Percentiles rank a stretch among this genome's conserved stretches.
Evolutionary conservation across 345 rosid genomes (phyloP).

Genomic region (Rubroshorea leprosula): DNA sequence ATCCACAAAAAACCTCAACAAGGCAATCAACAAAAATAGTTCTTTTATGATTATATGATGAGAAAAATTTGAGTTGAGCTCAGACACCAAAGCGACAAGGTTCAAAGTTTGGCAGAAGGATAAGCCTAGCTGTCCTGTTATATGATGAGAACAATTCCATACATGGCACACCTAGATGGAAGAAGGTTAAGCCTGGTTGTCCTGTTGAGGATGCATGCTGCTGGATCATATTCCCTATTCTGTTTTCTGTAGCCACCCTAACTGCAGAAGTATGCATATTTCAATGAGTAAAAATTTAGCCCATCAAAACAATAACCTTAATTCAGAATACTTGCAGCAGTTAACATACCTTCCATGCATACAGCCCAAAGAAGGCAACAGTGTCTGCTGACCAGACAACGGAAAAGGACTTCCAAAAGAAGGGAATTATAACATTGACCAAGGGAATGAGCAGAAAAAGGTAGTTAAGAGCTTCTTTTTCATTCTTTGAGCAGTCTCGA

Average conservation of each 20-base stretch:
- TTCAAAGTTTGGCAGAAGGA: too few species aligned
- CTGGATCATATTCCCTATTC: slow-evolving; percentile 29
- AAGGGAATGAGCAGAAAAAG: slow-evolving; percentile 77
- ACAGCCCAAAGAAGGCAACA: slow-evolving; percentile 73
- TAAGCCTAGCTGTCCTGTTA: too few species aligned
- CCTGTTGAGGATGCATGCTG: slow-evolving; percentile 3
- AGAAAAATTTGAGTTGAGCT: too few species aligned
- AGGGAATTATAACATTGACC: slow-evolving; percentile 76
- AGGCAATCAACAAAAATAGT: too few species aligned
- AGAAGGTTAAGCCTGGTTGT: background rate
- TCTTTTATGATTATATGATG: too few species aligned
- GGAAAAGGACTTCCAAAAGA: slow-evolving; percentile 88
- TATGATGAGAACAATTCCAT: too few species aligned
- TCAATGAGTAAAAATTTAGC: background rate
- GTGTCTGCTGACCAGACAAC: slow-evolving; percentile 94
- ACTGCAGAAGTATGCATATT: slow-evolving; percentile 26
- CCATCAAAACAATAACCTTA: background rate
- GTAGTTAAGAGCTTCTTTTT: slow-evolving; percentile 93
- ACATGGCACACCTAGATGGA: background rate
- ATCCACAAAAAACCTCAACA: too few species aligned
- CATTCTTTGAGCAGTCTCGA: slow-evolving; percentile 80
- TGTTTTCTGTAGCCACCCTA: slow-evolving; percentile 61
- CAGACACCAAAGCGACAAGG: too few species aligned
- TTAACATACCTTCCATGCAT: slow-evolving; percentile 86
- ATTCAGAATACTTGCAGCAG: background rate